These are phyloP conservation scores for Neopestalotiopsis rosae DNA, from an alignment of 2,329 filamentous ascomycete species.

Conservation along the genomic window DNA sequence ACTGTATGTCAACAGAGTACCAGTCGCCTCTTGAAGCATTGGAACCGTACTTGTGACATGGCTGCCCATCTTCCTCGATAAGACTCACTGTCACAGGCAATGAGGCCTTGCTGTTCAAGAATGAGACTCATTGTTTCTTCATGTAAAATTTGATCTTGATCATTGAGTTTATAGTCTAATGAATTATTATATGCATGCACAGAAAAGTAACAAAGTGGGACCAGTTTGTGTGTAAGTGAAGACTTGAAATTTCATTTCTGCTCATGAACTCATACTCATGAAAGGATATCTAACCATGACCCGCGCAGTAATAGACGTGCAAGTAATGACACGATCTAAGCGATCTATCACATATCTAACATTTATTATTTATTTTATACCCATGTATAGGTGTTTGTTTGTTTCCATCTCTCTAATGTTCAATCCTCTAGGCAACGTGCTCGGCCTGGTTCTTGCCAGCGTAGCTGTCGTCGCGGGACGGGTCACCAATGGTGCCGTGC, in stretches of 20 bases:
- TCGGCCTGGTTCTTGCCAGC: conserved; percentile 1
- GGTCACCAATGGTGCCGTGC: conserved; percentile 13
- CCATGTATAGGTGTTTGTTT: not conserved
- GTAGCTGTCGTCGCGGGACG: conserved; percentile 10
- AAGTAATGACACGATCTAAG: not conserved
- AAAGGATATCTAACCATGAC: conserved; percentile 9
- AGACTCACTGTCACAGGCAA: no score
- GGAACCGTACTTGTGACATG: no score
- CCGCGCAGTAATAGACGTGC: not conserved
- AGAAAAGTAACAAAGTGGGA: no score
- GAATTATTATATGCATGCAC: no score
- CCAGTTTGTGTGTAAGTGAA: no score
- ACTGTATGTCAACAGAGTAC: no score
- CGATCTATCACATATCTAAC: not conserved
- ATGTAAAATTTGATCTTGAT: no score
- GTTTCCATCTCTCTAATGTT: not conserved
- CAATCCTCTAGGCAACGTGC: not conserved
- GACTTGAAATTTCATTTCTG: not conserved
- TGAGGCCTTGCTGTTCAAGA: no score
- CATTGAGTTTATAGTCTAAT: no score
- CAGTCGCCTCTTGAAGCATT: no score
- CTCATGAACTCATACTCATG: conserved; percentile 12
- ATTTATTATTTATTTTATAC: not conserved
- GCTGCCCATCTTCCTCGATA: no score
- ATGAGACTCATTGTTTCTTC: no score